Evolutionary conservation across 2,329 filamentous ascomycete genomes (phyloP).

Genomic region (Sporothrix pallida): DNA sequence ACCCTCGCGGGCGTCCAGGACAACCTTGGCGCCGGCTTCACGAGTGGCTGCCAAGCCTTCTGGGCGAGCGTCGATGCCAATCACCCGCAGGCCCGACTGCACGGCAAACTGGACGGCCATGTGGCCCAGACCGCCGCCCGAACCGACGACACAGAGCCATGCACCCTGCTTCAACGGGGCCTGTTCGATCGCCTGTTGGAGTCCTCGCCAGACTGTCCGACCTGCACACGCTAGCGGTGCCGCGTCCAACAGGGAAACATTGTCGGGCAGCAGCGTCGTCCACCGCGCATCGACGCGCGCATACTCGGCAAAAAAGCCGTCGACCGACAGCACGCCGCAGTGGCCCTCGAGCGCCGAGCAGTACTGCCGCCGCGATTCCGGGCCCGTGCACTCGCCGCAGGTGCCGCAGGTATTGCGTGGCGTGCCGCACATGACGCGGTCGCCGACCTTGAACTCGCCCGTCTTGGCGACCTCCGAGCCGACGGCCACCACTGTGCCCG

Average conservation of each 20-base stretch:
- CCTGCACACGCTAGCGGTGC: conserved; percentile 65
- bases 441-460: conserved; percentile 52
- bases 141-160: conserved; percentile 54
- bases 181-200: conserved; percentile 44
- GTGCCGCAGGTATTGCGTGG: conserved; percentile 58
- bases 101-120: conserved; percentile 47
- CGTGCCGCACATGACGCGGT: conserved; percentile 63
- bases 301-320: conserved; percentile 65
- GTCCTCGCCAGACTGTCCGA: conserved; percentile 55
- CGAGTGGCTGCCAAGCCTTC: conserved; percentile 36
- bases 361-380: conserved; percentile 58
- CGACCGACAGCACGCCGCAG: conserved; percentile 53
- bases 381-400: conserved; percentile 59
- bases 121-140: conserved; percentile 60
- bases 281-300: conserved; percentile 56
- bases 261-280: conserved; percentile 54
- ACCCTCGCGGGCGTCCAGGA: conserved; percentile 57
- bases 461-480: conserved; percentile 45
- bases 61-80: conserved; percentile 56
- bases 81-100: conserved; percentile 57
- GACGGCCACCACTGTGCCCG: conserved; percentile 59
- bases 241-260: conserved; percentile 56
- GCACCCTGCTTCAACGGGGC: conserved; percentile 46
- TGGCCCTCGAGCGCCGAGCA: conserved; percentile 54
- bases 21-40: conserved; percentile 51